phyloP scores from a whole-genome alignment of 139 green algal species.

The Eudorina sp. region DNA sequence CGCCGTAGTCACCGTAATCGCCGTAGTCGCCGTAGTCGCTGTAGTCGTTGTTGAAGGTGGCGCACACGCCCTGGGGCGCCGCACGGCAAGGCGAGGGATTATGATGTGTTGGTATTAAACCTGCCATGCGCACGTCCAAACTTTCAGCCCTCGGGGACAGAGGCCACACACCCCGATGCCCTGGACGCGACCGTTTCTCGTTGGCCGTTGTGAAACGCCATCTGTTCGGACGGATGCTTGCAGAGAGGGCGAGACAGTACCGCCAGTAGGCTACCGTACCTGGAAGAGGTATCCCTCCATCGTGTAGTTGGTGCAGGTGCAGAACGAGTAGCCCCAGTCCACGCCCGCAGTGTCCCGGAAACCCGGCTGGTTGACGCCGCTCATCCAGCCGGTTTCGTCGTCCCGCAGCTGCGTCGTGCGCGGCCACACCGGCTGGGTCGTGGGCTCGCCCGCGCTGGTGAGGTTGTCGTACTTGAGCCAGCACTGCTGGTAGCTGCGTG shows the following conservation, averaged over 20 bases:
- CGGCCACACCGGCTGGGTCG: not conserved
- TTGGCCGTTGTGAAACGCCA: too few relatives aligned
- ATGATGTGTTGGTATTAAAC: too few relatives aligned
- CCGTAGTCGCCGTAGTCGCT: not conserved
- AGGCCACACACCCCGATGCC: too few relatives aligned
- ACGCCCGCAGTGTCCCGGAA: not conserved
- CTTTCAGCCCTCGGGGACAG: too few relatives aligned
- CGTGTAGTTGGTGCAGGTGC: conserved; percentile 16
- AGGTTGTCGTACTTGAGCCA: conserved; percentile 25
- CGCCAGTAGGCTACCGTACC: not conserved
- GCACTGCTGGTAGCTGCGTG: conserved; percentile 21
- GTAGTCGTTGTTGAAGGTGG: not conserved
- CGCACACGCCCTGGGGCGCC: not conserved
- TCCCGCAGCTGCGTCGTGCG: not conserved
- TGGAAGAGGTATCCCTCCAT: not conserved
- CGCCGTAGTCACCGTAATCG: not conserved
- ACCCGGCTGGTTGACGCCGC: not conserved
- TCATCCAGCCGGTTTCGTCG: not conserved
- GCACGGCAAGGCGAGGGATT: too few relatives aligned
- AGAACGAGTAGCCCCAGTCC: not conserved
- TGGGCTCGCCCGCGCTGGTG: not conserved
- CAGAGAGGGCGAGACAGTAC: too few relatives aligned
- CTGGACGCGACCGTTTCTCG: too few relatives aligned
- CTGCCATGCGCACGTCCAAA: too few relatives aligned
- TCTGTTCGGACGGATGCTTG: too few relatives aligned